These are phyloP conservation scores for Solanum hybrid DNA, from an alignment of 305 asterid species.

Conservation along the genomic window DNA sequence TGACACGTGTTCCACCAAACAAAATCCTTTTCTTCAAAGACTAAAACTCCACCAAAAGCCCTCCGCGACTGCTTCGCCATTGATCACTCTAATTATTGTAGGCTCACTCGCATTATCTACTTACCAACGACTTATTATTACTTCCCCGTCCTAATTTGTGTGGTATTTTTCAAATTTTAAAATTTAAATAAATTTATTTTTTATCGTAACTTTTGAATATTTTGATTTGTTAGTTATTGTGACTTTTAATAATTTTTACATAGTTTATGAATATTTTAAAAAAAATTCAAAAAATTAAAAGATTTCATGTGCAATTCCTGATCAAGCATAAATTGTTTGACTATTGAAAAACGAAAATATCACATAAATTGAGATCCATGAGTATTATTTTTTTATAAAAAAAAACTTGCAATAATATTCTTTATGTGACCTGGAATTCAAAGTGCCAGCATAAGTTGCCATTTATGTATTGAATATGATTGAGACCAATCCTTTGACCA, in stretches of 20 bases:
- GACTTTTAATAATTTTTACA: no score
- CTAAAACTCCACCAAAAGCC: conserved; percentile 20
- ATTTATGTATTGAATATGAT: not conserved
- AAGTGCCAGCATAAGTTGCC: not conserved
- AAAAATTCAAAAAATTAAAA: no score
- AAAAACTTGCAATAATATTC: not conserved
- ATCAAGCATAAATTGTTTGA: no score
- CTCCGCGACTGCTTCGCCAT: conserved; percentile 13
- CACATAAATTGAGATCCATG: not conserved
- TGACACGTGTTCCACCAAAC: conserved; percentile 19
- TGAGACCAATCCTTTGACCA: not conserved
- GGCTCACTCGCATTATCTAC: conserved; percentile 11
- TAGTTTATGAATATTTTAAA: rapidly evolving
- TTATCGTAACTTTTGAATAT: no score
- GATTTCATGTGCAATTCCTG: no score
- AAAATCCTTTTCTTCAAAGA: conserved; percentile 26
- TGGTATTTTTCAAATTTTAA: no score
- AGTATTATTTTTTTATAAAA: no score
- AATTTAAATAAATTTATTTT: no score
- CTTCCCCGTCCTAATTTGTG: not conserved
- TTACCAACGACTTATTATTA: conserved; percentile 1
- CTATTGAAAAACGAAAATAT: no score
- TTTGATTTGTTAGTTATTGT: no score
- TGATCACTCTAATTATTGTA: conserved; percentile 14
- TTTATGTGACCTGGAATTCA: not conserved